phyloP scores from a whole-genome alignment of 2,329 filamentous ascomycete genomes.

The Fusarium brachygibbosum region DNA sequence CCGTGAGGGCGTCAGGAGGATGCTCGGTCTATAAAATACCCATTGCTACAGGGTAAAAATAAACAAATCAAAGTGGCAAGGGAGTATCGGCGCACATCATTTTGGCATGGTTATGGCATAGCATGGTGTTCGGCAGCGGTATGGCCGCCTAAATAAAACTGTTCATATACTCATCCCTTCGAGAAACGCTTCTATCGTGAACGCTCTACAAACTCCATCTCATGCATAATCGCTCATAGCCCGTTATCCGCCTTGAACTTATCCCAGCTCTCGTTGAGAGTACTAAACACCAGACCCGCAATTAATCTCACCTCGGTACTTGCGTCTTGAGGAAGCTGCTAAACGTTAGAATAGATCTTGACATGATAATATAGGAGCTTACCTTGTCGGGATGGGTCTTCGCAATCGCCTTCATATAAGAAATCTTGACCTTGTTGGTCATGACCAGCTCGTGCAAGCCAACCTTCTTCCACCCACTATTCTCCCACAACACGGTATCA shows the following conservation, averaged over 20 bases:
- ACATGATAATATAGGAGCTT: slow-evolving; percentile 50
- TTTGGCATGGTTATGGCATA: slow-evolving; percentile 40
- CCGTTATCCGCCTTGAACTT: slow-evolving; percentile 79
- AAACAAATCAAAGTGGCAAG: slow-evolving; percentile 19
- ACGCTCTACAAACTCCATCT: slow-evolving; percentile 48
- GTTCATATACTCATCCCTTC: slow-evolving; percentile 43
- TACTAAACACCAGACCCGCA: slow-evolving; percentile 74
- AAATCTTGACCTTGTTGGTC: slow-evolving; percentile 94
- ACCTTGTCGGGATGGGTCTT: slow-evolving; percentile 99
- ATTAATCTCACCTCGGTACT: slow-evolving; percentile 76
- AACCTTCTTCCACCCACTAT: slow-evolving; percentile 96
- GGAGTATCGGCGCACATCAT: slow-evolving; percentile 45
- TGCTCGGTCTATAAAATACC: slow-evolving; percentile 74
- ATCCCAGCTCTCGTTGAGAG: slow-evolving; percentile 79
- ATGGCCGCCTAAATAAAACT: slow-evolving; percentile 40
- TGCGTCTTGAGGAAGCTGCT: slow-evolving; percentile 73
- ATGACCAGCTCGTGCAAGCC: slow-evolving; percentile 93
- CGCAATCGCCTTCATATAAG: slow-evolving; percentile 99
- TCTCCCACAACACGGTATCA: slow-evolving; percentile 91
- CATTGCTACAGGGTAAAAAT: neutral
- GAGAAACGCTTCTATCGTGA: slow-evolving; percentile 43
- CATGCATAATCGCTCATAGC: slow-evolving; percentile 58
- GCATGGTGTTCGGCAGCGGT: slow-evolving; percentile 48
- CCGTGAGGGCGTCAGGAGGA: slow-evolving; percentile 82
- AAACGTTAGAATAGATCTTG: slow-evolving; percentile 21